These are phyloP conservation scores for Aureobasidium musti DNA, from an alignment of 2,329 filamentous ascomycete species.

Conservation along the genomic window DNA sequence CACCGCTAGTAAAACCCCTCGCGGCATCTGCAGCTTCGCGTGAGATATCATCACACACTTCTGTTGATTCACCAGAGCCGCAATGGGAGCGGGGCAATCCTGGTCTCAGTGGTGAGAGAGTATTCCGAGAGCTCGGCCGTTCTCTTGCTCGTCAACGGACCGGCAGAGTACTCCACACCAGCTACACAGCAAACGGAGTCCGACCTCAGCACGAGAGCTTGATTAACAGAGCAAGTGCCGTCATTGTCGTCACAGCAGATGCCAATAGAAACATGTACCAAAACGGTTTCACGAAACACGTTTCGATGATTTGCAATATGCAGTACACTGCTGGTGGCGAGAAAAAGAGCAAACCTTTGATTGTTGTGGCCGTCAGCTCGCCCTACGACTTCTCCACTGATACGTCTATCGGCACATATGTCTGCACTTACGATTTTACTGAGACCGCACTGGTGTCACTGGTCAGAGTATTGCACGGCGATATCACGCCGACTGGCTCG, in stretches of 20 bases:
- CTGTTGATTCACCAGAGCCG: slow-evolving; percentile 58
- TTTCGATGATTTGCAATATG: slow-evolving; percentile 92
- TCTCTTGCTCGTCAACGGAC: slow-evolving; percentile 83
- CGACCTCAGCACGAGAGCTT: slow-evolving; percentile 90
- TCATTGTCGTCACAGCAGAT: slow-evolving; percentile 90
- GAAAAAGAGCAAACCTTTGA: slow-evolving; percentile 74
- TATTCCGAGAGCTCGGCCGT: slow-evolving; percentile 86
- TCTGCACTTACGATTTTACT: slow-evolving; percentile 96
- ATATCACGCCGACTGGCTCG: slow-evolving; percentile 59
- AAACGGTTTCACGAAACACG: slow-evolving; percentile 91
- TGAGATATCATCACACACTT: slow-evolving; percentile 64
- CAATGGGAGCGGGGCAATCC: slow-evolving; percentile 60
- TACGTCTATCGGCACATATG: slow-evolving; percentile 82
- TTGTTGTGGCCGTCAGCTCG: slow-evolving; percentile 91
- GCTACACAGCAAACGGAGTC: slow-evolving; percentile 91
- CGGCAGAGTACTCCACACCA: slow-evolving; percentile 87
- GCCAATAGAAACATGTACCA: slow-evolving; percentile 94
- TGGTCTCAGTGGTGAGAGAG: slow-evolving; percentile 87
- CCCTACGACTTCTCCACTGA: slow-evolving; percentile 97
- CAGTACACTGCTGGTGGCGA: slow-evolving; percentile 69
- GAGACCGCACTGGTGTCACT: slow-evolving; percentile 85
- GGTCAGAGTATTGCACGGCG: slow-evolving; percentile 80
- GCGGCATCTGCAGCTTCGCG: slow-evolving; percentile 83
- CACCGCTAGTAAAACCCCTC: slow-evolving; percentile 87
- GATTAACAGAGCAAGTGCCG: slow-evolving; percentile 82